Base-by-base conservation (phyloP, 2,329 filamentous ascomycete species). In the Didymella lethalis region DNA sequence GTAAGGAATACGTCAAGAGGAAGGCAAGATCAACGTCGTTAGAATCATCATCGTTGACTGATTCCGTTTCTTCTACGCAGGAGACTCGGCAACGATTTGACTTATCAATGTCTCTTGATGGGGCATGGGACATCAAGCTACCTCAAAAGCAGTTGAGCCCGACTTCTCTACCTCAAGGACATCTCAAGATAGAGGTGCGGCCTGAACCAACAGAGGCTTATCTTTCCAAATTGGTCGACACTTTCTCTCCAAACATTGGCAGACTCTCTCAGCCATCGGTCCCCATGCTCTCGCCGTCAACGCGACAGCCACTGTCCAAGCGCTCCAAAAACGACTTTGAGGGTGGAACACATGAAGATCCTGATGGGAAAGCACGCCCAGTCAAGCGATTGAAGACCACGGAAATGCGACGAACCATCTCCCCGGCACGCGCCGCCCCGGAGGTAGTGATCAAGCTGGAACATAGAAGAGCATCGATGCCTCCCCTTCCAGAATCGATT, bases 11-110 rank as follows among this genome's bases (percentile, higher is more conserved):
- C 2, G 5, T 12, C 0, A 4, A 18, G 1, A 26, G 20, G 25
- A 26, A n/a, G n/a, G 5, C 16, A 2, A 40, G 32, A 2, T 10
- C 25, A 18, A 7, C 36, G 2, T 48, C 38, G 3, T 46, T 20
- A n/a, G 18, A 7, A 2, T 40, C 56, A 14, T 41, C 40, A 14
- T 18, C 38, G 5, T 58, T 45, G 1, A 34, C 23, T 1, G 25
- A 47, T 16, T 46, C 55, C 3, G 45, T 48, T 29, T 53, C 48
- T 7, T 48, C 55, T 7, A 48, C 20, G 12, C 28, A 20, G 12
- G 34, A 43, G 2, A 28, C 41, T 18, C 20, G 25, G 16, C n/a
- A 43, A 20, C 16, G 8, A 2, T 44, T 43, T 5, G n/a, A 44
- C 23, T 1, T 48, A 10, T 28, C 34, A 1, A 10, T 32, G 28